Evolutionary conservation across 1,139 yeast genomes (phyloP), one percentile per base, ranked within the genome.

Genomic region (Nakaseomyces delphensis): DNA sequence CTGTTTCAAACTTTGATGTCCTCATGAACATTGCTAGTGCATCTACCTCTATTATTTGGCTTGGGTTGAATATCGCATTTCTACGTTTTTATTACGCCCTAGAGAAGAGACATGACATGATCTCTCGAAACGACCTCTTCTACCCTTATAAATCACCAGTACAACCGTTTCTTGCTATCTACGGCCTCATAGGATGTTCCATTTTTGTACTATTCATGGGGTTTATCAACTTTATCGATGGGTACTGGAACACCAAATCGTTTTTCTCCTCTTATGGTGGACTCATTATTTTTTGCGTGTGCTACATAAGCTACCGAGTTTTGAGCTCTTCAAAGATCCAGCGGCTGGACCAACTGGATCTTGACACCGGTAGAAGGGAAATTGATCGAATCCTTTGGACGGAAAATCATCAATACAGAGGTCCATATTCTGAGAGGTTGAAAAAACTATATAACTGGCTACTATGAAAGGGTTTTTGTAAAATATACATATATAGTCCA

Each of bases 11-110:
- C 11, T 83, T 83, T 52, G 80, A 76, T 49, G 72, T 80, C 54
- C 62, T 84, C 43, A 72, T 81, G n/a, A 73, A 78, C 53, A 67
- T 83, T 40, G 77, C 83, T 45, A 78, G 89, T 1, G 76, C 87
- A 1, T 73, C 87, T 1, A 85, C 86, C 0, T 71, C 83, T n/a
- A 66, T 85, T 32, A 84, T 82, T 9, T 85, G 95, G 95, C 76
- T 79, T 47, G 84, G 91, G 7, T 78, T 85, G 78, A 79, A 85
- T 52, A 63, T 83, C 18, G 72, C 91, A 0, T 85, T 73, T 55
- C 66, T 85, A 25, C 62, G 95, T 40, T 86, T 83, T 54, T 80
- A 74, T 60, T 73, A 73, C 51, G 95, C 93, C 0, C 64, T 85
- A 44, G 69, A 76, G 51, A 64, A 70, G 42, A 65, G 94, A 45